Evolutionary conservation across 1,139 yeast species (phyloP).

Genomic region (Taiozyma sp.): DNA sequence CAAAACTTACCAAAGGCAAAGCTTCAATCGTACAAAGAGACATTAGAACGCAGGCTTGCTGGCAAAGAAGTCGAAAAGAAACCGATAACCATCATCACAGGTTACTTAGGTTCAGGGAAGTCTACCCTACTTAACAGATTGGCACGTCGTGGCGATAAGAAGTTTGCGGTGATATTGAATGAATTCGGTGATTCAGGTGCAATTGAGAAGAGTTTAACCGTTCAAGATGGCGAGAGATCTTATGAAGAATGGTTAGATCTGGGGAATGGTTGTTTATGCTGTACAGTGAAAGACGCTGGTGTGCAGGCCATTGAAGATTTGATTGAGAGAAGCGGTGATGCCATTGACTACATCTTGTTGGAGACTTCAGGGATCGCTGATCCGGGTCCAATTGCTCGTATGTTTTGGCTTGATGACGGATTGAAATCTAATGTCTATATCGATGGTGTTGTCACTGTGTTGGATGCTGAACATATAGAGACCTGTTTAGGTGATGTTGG

Average conservation of each 20-base stretch:
- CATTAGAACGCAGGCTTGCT: conserved; percentile 7
- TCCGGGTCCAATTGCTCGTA: conserved; percentile 92
- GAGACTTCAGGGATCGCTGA: conserved; percentile 99
- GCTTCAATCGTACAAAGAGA: conserved; percentile 13
- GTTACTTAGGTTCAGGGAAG: conserved; percentile 93
- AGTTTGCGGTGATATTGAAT: conserved; percentile 84
- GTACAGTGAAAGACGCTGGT: conserved; percentile 93
- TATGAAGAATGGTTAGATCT: conserved; percentile 94
- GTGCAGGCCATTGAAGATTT: conserved; percentile 90
- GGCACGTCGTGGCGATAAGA: conserved; percentile 61
- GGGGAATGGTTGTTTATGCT: conserved; percentile 95
- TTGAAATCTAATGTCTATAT: conserved; percentile 76
- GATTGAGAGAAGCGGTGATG: conserved; percentile 63
- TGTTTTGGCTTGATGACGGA: conserved; percentile 97
- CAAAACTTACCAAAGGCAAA: conserved; percentile 15
- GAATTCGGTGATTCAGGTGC: conserved; percentile 88
- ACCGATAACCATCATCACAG: conserved; percentile 91
- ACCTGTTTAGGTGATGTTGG: conserved; percentile 67
- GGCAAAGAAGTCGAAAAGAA: conserved; percentile 27
- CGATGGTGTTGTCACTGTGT: conserved; percentile 91
- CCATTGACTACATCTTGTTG: conserved; percentile 79
- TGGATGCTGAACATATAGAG: conserved; percentile 69
- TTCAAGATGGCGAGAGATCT: conserved; percentile 53
- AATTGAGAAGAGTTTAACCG: conserved; percentile 81
- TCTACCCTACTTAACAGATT: conserved; percentile 76